Evolutionary conservation across 768 basidiomycete species (phyloP), one percentile per base, ranked within the genome.

Genomic region (Boletus tylopilopsis): DNA sequence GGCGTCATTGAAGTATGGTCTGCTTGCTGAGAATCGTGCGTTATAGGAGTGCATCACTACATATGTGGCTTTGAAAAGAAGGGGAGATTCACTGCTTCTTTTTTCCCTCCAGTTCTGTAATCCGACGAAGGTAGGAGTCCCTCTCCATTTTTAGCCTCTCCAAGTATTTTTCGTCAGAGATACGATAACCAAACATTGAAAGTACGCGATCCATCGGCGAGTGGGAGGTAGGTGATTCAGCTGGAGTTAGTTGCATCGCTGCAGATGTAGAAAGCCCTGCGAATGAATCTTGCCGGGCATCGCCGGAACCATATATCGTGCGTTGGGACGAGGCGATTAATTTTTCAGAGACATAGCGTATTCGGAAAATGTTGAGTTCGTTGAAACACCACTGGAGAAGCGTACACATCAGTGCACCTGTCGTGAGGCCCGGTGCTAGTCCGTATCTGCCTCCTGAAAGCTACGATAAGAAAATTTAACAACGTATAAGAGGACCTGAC

Each of bases 101-200:
- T 56, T 85, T 81, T 41, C 42, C 49, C 38, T 63, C 63, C 4
- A 90, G 70, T 52, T 80, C 77, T 42, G 69, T 72, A 64, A 90
- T 88, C 49, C 76, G 74, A 50, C 68, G 70, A 53, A 82, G 60
- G 58, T 86, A 71, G 9, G 64, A 66, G 5, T 79, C 77, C 55
- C 86, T 74, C 40, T 82, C 76, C 45, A 69, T 70, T 62, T 76
- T 81, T 60, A 92, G 61, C 51, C 75, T 77, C 24, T 64, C 63
- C 44, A 91, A 56, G 55, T 90, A 90, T 53, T 87, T 84, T 41
- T 91, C 85, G 54, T 93, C 82, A 6, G 87, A 76, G 4, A 93
- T 60, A 43, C 71, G 75, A 29, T 69, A 71, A 23, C 62, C 62
- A 23, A 68, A 56, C 15, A 54, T 19, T 2, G 62, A 60, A 30